Percentiles rank a stretch among this genome's conserved stretches.
Conservation (phyloP, 148 eudicot species). For the Spergularia marina region DNA sequence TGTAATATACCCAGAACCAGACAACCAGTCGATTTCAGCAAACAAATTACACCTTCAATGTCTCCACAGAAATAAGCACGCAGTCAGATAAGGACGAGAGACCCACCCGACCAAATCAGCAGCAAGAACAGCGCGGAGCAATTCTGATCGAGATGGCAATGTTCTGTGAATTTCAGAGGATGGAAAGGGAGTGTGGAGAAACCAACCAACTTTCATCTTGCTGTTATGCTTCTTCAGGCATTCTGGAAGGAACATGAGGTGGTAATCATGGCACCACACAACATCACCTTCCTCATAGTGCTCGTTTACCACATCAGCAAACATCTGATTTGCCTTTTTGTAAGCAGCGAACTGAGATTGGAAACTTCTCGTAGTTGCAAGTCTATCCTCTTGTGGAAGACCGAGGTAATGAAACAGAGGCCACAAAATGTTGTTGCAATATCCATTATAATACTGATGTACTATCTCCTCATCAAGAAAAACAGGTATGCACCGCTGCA, state of each 20-base stretch:
- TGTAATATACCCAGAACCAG: not conserved
- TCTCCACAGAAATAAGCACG: not conserved
- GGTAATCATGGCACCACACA: constrained; percentile 97
- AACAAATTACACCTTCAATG: not conserved
- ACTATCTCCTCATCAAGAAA: constrained; percentile 88
- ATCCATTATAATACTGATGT: constrained; percentile 90
- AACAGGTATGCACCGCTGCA: constrained; percentile 90
- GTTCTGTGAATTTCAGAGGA: constrained; percentile 92
- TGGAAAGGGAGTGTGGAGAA: constrained; percentile 95
- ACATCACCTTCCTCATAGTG: constrained; percentile 89
- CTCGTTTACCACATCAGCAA: constrained; percentile 79
- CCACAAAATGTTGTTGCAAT: constrained; percentile 92
- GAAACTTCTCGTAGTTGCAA: constrained; percentile 88
- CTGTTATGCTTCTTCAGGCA: constrained; percentile 62
- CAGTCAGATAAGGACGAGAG: not conserved
- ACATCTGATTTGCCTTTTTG: constrained; percentile 84
- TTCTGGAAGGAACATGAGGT: constrained; percentile 89
- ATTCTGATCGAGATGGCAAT: constrained; percentile 79
- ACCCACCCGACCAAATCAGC: constrained; percentile 91
- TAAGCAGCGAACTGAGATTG: constrained; percentile 92
- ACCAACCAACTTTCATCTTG: constrained; percentile 92
- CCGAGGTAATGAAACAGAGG: constrained; percentile 94
- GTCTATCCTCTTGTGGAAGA: constrained; percentile 91
- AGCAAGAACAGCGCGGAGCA: constrained; percentile 72
- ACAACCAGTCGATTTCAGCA: not conserved